Evolutionary conservation across 257 asterid genomes (phyloP).

Genomic region (Nicotiana otophora): DNA sequence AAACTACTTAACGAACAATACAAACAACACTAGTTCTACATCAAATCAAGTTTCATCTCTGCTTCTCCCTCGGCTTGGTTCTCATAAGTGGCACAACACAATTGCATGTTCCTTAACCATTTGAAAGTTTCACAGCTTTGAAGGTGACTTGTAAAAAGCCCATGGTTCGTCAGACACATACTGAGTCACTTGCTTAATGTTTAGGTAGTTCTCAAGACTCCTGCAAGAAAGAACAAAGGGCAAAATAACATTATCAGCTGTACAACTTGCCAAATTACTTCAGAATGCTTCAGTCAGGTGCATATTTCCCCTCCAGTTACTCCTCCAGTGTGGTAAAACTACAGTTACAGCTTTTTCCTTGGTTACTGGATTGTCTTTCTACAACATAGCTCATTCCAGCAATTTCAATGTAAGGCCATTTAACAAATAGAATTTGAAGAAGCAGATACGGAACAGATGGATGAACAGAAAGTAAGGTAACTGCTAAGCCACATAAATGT

Average conservation of each 20-base stretch:
- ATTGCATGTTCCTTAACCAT: not conserved
- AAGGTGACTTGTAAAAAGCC: slow-evolving; percentile 88
- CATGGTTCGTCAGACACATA: slow-evolving; percentile 64
- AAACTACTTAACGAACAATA: too few species aligned
- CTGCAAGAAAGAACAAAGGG: slow-evolving; percentile 26
- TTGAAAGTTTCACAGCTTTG: slow-evolving; percentile 45
- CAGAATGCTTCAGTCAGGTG: not conserved
- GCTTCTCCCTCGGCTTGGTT: not conserved
- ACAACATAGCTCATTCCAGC: not conserved
- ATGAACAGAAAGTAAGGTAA: not conserved
- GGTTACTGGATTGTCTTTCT: not conserved
- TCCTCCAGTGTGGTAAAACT: not conserved
- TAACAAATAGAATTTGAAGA: not conserved
- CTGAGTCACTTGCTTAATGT: slow-evolving; percentile 77
- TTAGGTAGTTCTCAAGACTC: slow-evolving; percentile 87
- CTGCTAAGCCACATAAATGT: not conserved
- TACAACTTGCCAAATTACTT: not conserved
- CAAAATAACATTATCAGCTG: not conserved
- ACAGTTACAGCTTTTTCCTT: not conserved
- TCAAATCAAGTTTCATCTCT: slow-evolving; percentile 2
- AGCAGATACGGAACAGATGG: not conserved
- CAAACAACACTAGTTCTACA: not conserved
- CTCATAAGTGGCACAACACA: not conserved
- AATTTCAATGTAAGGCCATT: not conserved
- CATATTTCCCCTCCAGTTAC: not conserved